Evolutionary conservation across 768 basidiomycete species (phyloP), one percentile per base, ranked within the genome.

Genomic region (Cystofilobasidium macerans): DNA sequence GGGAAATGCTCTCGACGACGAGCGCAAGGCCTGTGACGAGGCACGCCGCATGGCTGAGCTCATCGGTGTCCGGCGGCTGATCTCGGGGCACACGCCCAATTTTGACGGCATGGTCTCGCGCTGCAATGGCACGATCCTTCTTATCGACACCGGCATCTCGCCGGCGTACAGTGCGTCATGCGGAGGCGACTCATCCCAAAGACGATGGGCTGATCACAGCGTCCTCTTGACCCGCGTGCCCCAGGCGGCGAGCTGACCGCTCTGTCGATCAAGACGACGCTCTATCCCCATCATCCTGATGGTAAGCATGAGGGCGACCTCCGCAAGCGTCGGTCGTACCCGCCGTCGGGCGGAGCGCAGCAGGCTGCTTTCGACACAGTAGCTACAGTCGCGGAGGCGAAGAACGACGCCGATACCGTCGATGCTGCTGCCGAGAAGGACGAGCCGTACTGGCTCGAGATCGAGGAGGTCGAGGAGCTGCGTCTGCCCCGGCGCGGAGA

Each of bases 121-220:
- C 65, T 99, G 95, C 73, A 80, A 83, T 43, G 92, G 89, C n/a
- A 91, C 88, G 71, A 84, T 97, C 51, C 86, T 98, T 70, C 87
- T 98, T 68, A 97, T 99, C 59, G 94, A 99, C 73, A 98, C 94
- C 0, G 91, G 88, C 85, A 57, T 58, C 76, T 69, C 61, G n/a
- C 66, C 66, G 8, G 66, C 66, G 0, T 67, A 67, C 20, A 36
- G 33, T 26, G 22, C 30, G 24, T 54, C 35, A 35, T 16, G 2
- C 30, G 38, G 8, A 9, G 30, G 56, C 42, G 51, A 32, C 28
- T 9, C 18, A 32, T 16, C 58, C 30, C 36, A 28, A 38, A 2
- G 30, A 42, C 8, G 1, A 30, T 9, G 12, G 16, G 35, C 57
- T 3, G 5, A 3, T 24, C n/a, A 42, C 57, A 14, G 3, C 7